Base-by-base conservation (phyloP, 345 rosid genomes). In the Arabidopsis suecica region DNA sequence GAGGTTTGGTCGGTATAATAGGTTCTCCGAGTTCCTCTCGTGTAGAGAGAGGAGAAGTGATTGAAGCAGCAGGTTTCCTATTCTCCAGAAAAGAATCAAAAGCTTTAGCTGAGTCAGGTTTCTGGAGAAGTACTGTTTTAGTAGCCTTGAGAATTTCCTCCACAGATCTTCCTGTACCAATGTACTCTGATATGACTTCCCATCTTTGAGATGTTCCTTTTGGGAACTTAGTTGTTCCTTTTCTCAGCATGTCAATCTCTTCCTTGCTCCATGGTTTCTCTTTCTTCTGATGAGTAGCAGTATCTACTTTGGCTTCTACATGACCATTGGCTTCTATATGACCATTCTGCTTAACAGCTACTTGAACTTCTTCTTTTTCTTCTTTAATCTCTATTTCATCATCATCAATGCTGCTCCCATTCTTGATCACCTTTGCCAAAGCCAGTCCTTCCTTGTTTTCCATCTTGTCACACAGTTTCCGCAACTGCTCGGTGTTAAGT, bases 191-290 rank as follows among this genome's bases (percentile, higher is more conserved):
- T 71, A 94, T 81, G 65, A 91, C 97, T 79, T 91, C 97, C 98
- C 98, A 94, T 81, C 98, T 90, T 25, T 86, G 84, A 36, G 96
- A 88, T 53, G 91, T 94, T 65, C 98, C 98, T 77, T 91, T 94
- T 11, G 96, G 96, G 73, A 79, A 91, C 68, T 93, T 93, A 68
- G 56, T 86, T 51, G 78, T 85, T 63, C 97, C 98, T 83, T 93
- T 93, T 72, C 86, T 89, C 82, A 93, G 80, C 47, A 89, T 86
- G 72, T 88, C 98, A 78, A 89, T 85, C 85, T 93, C 98, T 81
- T 91, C 91, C 68, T 72, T 88, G 68, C 77, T 77, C 96, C 96
- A 93, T 48, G 94, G 85, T 78, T 85, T 88, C 73, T 88, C 94
- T 79, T 87, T 81, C 84, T 84, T 93, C 82, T 72, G 65, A 1